Evolutionary conservation across 2,329 filamentous ascomycete genomes (phyloP).

Genomic region (Tolypocladium ophioglossoides): DNA sequence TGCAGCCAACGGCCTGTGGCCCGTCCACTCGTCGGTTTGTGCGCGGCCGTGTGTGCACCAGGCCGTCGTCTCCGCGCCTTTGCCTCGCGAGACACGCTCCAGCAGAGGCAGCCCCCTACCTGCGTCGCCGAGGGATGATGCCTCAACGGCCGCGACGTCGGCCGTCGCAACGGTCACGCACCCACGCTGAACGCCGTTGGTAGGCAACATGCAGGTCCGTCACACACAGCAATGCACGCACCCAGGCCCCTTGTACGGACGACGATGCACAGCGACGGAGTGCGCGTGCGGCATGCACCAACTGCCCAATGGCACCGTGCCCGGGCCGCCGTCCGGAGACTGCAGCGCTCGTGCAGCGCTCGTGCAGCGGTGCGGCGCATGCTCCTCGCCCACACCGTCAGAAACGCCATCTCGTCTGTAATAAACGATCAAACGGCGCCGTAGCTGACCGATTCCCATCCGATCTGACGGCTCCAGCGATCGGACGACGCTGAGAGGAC

Average conservation of each 20-base stretch:
- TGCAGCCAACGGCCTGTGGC: no score
- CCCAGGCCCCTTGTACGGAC: no score
- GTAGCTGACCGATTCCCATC: constrained; percentile 4
- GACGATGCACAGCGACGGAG: no score
- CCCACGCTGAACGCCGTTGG: neutral
- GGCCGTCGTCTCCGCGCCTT: no score
- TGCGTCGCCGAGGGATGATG: neutral
- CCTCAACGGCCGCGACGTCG: neutral
- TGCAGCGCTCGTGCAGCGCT: no score
- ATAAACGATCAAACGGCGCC: neutral
- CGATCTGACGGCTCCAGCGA: constrained; percentile 5
- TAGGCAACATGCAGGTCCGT: neutral
- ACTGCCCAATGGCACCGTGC: neutral
- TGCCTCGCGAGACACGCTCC: no score
- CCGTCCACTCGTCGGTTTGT: no score
- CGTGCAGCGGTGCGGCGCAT: neutral
- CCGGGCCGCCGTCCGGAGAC: neutral
- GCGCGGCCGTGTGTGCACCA: no score
- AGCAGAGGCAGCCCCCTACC: no score
- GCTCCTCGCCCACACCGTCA: neutral
- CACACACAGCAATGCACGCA: neutral
- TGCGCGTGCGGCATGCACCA: neutral
- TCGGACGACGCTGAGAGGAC: constrained; percentile 3
- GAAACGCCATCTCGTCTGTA: neutral
- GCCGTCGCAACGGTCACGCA: neutral